Percentiles rank a stretch among this genome's conserved stretches.
Evolutionary conservation across 768 basidiomycete genomes (phyloP).

Genomic region (Kwoniella shandongensis): DNA sequence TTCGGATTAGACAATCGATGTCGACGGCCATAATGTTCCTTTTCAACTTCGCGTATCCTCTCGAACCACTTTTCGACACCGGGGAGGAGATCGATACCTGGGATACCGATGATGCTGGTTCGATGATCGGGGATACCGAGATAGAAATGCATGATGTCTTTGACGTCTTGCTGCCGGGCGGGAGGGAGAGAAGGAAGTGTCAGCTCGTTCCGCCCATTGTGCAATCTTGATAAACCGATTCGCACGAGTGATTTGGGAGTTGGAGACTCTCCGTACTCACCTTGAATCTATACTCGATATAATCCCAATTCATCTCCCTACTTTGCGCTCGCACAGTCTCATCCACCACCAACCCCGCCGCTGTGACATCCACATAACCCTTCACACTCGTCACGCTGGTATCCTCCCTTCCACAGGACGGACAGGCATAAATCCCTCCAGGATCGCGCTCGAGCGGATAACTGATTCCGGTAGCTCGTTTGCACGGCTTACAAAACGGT

Average conservation of each 20-base stretch:
- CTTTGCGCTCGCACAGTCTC: slow-evolving; percentile 3
- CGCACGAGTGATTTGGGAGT: too few relatives aligned
- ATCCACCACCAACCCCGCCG: slow-evolving; percentile 13
- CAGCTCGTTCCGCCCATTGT: too few relatives aligned
- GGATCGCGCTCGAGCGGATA: slow-evolving; percentile 1
- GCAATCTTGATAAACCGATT: too few relatives aligned
- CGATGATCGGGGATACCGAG: slow-evolving; percentile 9
- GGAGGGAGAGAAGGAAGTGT: too few relatives aligned
- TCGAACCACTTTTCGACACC: slow-evolving; percentile 21
- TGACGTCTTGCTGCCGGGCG: slow-evolving; percentile 10
- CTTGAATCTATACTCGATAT: slow-evolving; percentile 10
- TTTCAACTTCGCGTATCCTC: slow-evolving; percentile 8
- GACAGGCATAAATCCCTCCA: slow-evolving; percentile 20
- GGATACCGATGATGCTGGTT: slow-evolving; percentile 8
- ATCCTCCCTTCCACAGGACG: slow-evolving; percentile 25
- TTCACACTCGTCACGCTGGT: not conserved
- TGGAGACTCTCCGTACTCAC: slow-evolving; percentile 1
- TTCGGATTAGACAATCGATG: slow-evolving; percentile 8
- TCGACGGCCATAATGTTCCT: not conserved
- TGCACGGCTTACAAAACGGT: slow-evolving; percentile 1
- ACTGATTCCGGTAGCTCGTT: not conserved
- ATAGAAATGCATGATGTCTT: slow-evolving; percentile 14
- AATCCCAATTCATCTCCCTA: slow-evolving; percentile 3
- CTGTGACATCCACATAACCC: not conserved
- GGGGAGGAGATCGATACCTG: slow-evolving; percentile 1